These are phyloP conservation scores for Stentor coeruleus DNA, from an alignment of 73 alveolate genomes.

Conservation along the genomic window DNA sequence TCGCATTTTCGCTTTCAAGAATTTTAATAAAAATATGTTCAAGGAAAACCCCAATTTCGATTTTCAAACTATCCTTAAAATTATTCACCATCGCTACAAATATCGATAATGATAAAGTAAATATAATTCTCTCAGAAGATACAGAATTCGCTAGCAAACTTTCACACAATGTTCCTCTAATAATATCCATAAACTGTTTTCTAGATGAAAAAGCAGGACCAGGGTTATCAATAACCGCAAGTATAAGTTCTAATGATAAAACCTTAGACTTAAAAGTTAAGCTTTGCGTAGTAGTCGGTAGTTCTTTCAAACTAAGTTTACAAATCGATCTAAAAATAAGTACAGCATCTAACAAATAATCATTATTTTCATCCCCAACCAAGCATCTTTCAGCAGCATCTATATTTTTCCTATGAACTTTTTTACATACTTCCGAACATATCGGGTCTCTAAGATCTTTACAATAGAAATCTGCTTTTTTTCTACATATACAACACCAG, in stretches of 20 bases:
- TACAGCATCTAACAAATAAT: slow-evolving; percentile 57
- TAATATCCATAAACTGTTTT: slow-evolving; percentile 66
- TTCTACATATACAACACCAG: slow-evolving; percentile 95
- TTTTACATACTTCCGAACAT: slow-evolving; percentile 87
- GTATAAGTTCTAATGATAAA: slow-evolving; percentile 75
- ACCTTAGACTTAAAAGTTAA: slow-evolving; percentile 62
- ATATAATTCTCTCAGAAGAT: slow-evolving; percentile 70
- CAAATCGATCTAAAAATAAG: slow-evolving; percentile 57
- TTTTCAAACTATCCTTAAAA: slow-evolving; percentile 73
- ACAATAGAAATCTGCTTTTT: slow-evolving; percentile 81
- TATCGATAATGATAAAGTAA: slow-evolving; percentile 65
- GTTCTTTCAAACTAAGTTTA: slow-evolving; percentile 54
- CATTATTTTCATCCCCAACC: slow-evolving; percentile 46
- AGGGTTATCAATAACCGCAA: slow-evolving; percentile 74
- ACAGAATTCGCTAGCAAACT: slow-evolving; percentile 74
- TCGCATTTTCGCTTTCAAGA: slow-evolving; percentile 71
- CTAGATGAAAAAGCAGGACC: slow-evolving; percentile 63
- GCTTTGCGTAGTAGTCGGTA: slow-evolving; percentile 46
- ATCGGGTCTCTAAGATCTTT: slow-evolving; percentile 84
- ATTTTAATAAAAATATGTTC: slow-evolving; percentile 79
- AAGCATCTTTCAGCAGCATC: slow-evolving; percentile 35
- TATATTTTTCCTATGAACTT: slow-evolving; percentile 59
- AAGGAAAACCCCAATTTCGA: slow-evolving; percentile 66
- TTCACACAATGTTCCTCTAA: slow-evolving; percentile 77
- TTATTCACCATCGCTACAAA: slow-evolving; percentile 70